phyloP scores from a whole-genome alignment of 495 filamentous ascomycete species.

The Penicillium salamii region DNA sequence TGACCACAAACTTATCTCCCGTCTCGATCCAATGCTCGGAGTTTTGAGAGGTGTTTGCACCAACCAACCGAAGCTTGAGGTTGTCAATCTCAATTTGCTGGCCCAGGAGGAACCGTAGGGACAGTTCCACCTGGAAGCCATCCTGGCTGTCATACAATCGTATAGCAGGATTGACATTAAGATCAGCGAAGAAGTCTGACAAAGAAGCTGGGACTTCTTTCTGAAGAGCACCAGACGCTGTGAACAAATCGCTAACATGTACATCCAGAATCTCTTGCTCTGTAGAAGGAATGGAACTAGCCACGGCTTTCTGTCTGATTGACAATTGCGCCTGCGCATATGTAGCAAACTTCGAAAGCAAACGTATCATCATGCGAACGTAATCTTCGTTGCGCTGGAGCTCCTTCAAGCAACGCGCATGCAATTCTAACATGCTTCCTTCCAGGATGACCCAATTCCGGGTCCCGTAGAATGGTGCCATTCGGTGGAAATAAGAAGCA shows the following conservation, averaged over 20 bases:
- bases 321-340: conserved; percentile 34
- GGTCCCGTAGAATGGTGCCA: conserved; percentile 78
- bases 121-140: conserved; percentile 70
- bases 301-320: conserved; percentile 30
- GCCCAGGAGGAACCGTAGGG: conserved; percentile 67
- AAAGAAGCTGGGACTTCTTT: conserved; percentile 67
- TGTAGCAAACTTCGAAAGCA: conserved; percentile 68
- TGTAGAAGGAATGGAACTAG: conserved; percentile 32
- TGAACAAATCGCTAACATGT: conserved; percentile 64
- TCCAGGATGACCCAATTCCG: conserved; percentile 79
- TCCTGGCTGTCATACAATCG: conserved; percentile 69
- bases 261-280: conserved; percentile 57
- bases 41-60: conserved; percentile 29
- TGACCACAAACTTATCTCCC: conserved; percentile 30
- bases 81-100: conserved; percentile 66
- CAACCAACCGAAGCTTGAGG: conserved; percentile 62
- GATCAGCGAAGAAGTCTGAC: conserved; percentile 67
- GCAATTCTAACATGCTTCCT: conserved; percentile 78
- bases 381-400: conserved; percentile 77
- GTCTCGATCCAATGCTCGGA: conserved; percentile 44
- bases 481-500: conserved; percentile 74
- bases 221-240: conserved; percentile 57
- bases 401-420: conserved; percentile 77
- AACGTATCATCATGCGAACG: conserved; percentile 66
- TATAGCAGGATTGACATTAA: conserved; percentile 67